A percentile compares a stretch with the other conserved stretches of the same genome.
phyloP scores from a whole-genome alignment of 345 rosid genomes.

The Theobroma cacao region DNA sequence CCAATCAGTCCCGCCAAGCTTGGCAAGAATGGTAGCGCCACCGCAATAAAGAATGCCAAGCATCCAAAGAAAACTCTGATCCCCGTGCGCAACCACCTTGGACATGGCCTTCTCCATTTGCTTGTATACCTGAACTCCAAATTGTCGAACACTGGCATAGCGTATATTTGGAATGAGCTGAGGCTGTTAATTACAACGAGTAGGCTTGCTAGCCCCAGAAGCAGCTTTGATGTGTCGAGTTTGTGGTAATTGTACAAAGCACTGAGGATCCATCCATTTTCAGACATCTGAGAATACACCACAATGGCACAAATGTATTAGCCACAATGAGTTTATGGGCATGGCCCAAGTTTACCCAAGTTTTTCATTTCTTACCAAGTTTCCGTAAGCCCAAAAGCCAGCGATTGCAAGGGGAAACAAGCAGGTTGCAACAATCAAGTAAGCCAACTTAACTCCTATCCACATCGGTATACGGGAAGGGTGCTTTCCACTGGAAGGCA shows the following conservation, averaged over 20 bases:
- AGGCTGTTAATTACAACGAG: conserved; percentile 52
- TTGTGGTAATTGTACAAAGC: conserved; percentile 39
- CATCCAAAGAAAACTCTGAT: conserved; percentile 44
- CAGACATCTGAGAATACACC: conserved; percentile 29
- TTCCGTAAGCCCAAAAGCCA: conserved; percentile 48
- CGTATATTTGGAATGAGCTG: conserved; percentile 58
- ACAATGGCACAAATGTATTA: not conserved
- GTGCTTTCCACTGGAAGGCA: conserved; percentile 49
- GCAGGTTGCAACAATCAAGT: conserved; percentile 44
- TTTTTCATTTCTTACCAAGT: conserved; percentile 31
- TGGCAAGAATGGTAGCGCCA: conserved; percentile 53
- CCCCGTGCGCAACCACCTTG: conserved; percentile 46
- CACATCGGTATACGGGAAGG: conserved; percentile 58
- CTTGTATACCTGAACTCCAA: conserved; percentile 47
- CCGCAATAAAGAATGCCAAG: conserved; percentile 44
- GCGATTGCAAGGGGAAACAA: not conserved
- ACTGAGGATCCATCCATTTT: conserved; percentile 37
- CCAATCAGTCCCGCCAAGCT: conserved; percentile 59
- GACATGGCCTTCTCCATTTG: conserved; percentile 45
- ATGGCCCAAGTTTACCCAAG: not conserved
- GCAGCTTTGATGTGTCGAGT: conserved; percentile 29
- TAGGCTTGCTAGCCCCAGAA: conserved; percentile 40
- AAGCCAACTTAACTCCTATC: conserved; percentile 57
- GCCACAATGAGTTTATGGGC: not conserved
- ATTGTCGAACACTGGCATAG: conserved; percentile 63